Evolutionary conservation across 345 rosid genomes (phyloP), one percentile per base, ranked within the genome.

Genomic region (Acer yangbiense): DNA sequence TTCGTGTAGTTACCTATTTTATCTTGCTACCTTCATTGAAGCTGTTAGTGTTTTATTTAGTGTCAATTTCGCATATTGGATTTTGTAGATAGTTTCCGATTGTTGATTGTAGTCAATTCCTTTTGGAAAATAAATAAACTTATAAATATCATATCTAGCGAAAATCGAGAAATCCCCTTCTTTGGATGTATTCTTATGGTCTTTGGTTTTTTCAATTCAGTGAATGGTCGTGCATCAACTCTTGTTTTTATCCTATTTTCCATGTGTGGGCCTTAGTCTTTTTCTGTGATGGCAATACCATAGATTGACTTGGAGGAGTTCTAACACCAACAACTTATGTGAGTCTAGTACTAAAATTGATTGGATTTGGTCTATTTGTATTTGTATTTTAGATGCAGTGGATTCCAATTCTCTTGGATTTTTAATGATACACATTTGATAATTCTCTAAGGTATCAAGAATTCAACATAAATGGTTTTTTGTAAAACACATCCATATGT

Each of bases 321-420:
- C 20, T 8, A 8, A n/a, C n/a, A 16, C 9, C 18, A n/a, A 55
- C 43, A 4, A 57, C 21, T 16, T n/a, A 18, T 57, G 21, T 4
- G 21, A 58, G 11, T 58, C 25, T 58, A n/a, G 63, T 4, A 58
- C 9, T 58, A 17, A 58, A 57, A 58, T 58, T 58, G 25, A 25
- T 58, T 58, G 63, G 61, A 58, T 58, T 58, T 58, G 63, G 61
- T 57, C 18, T 57, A n/a, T 20, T n/a, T n/a, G n/a, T 58, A n/a
- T 58, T 17, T 17, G 2, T 58, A 8, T 17, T 7, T 2, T 58
- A 20, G 62, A 58, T 58, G 63, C 63, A n/a, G 11, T n/a, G 63
- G 25, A 58, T n/a, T n/a, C 7, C 8, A 9, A 58, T 58, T 52
- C 18, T 52, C n/a, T 20, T 6, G 25, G 63, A 18, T 18, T 7